These are phyloP conservation scores for Wickerhamomyces ciferrii DNA, from an alignment of 805 yeast genomes.

Conservation along the genomic window DNA sequence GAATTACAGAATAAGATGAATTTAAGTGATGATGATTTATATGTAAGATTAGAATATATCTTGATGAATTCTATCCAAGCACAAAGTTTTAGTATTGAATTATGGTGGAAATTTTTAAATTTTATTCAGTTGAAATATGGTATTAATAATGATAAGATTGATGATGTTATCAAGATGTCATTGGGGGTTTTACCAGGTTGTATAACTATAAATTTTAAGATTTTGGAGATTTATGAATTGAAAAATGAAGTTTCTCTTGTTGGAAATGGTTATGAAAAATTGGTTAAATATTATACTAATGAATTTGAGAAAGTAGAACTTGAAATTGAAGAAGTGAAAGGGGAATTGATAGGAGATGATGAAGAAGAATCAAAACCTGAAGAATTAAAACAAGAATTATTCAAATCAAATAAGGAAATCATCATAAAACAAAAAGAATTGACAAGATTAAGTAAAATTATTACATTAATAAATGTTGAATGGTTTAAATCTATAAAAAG, in stretches of 20 bases:
- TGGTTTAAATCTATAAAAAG: conserved; percentile 72
- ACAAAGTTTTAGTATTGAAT: conserved; percentile 60
- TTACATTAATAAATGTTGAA: conserved; percentile 64
- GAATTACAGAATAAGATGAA: conserved; percentile 70
- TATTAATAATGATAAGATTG: background rate
- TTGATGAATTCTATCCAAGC: conserved; percentile 63
- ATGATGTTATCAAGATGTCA: conserved; percentile 21
- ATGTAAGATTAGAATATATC: conserved; percentile 62
- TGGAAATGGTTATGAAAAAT: conserved; percentile 39
- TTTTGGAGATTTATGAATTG: conserved; percentile 67
- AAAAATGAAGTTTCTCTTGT: conserved; percentile 47
- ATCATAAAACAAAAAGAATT: conserved; percentile 10
- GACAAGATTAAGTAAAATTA: conserved; percentile 26
- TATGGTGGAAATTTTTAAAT: conserved; percentile 58
- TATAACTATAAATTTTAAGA: conserved; percentile 59
- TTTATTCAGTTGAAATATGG: background rate
- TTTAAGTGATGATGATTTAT: conserved; percentile 42
- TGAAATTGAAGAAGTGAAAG: conserved; percentile 12
- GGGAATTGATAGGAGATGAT: conserved; percentile 7
- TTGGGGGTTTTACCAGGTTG: conserved; percentile 20
- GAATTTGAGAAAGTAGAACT: conserved; percentile 13
- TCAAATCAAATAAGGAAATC: conserved; percentile 11
- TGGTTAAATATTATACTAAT: conserved; percentile 35
- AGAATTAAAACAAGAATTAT: conserved; percentile 8
- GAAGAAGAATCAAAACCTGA: conserved; percentile 13